Evolutionary conservation across 345 rosid species (phyloP), one percentile per base, ranked within the genome.

Genomic region (Luvunga scandens): DNA sequence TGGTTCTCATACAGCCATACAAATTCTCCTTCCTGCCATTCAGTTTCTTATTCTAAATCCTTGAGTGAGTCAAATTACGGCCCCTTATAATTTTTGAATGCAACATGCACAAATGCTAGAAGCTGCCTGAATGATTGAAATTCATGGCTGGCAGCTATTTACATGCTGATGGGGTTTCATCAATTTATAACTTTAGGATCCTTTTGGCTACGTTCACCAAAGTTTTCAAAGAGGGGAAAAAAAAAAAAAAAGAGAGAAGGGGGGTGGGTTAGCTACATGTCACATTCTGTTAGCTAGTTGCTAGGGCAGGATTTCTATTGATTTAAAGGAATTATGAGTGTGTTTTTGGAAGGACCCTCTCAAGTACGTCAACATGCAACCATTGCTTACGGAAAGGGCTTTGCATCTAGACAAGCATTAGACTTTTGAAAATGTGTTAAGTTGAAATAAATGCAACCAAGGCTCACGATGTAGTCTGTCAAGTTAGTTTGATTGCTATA

Each of bases 1-100:
- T 34, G 77, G 78, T 84, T 76, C 79, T 85, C 60, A 66, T 75
- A 31, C 67, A 60, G 7, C 31, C 57, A 59, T 60, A 45, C 8
- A 33, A 53, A 33, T 48, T 74, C 66, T 79, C 27, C 33, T n/a
- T 31, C 27, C 33, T 10, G 2, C 0, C 61, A 10, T 6, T 30
- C 13, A 28, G 13, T 10, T 30, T 63, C 48, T 31, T 30, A 5
- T 50, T 75, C 45, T 10, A 28, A 71, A 24, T 65, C 30, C 66
- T 8, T 69, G 42, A 45, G 33, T n/a, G 77, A 16, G 33, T 38
- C 24, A 66, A 42, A 3, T 62, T 4, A 2, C 6, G 14, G 16
- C 59, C 4, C 33, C 34, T 42, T 39, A 36, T 30, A 33, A 33
- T 45, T 74, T 27, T 75, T 3, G 6, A 72, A 72, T 50, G 38